Base-by-base conservation (phyloP, 2,329 filamentous ascomycete species). In the Fusarium xyrophilum region DNA sequence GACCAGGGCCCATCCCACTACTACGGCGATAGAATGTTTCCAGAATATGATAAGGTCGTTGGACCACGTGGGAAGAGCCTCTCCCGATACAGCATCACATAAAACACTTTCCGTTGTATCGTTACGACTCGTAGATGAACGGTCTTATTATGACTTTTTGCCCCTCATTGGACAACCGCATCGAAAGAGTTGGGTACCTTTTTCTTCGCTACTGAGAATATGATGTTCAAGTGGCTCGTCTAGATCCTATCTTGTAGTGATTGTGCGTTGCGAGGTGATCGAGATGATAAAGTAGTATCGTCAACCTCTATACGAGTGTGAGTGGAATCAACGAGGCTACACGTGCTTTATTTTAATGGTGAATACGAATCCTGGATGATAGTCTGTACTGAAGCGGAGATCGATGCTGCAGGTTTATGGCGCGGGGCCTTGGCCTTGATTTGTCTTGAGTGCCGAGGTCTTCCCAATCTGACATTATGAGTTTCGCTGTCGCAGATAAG, bases 241-340 rank as follows among this genome's bases (percentile, higher is more conserved):
- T 12, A 21, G 21, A 3, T 25, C 21, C 15, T 48, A 5, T n/a
- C 30, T n/a, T 25, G 7, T 5, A 19, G 19, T 12, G 3, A n/a
- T n/a, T 5, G 6, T 25, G 6, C 4, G 6, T 35, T 10, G 3
- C 2, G 28, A 11, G 11, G 5, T 1, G 6, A 14, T 23, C 28
- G 28, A 9, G 10, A 19, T 5, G 19, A 11, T 19, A 1, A n/a
- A 14, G 21, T 35, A n/a, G 13, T 14, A 48, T n/a, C 6, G 12
- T n/a, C 2, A 12, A 5, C 6, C 8, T 25, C 13, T 6, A 48
- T 48, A 48, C 30, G 21, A 25, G 30, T 36, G 21, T 25, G 30
- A 25, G 46, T 48, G 46, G 46, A 15, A 35, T 25, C 9, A 8
- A n/a, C 25, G 6, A 25, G 2, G 30, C 12, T 48, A 11, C 12